Evolutionary conservation across 1,284 basidiomycete genomes (phyloP).

Genomic region (Tilletiaria anomala): DNA sequence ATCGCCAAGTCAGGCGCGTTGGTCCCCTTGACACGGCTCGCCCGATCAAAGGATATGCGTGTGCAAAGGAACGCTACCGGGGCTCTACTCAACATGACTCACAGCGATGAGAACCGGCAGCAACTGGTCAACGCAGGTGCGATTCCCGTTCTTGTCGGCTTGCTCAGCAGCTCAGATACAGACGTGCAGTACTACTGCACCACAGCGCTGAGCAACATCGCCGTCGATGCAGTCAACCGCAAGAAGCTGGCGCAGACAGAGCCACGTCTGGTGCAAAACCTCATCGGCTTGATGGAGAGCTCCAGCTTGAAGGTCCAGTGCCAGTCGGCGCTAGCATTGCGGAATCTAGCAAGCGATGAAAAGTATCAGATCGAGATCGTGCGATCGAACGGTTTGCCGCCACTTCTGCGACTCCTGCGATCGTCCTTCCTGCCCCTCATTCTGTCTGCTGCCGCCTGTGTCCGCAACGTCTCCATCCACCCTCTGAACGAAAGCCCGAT

Average conservation of each 20-base stretch:
- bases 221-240: slow-evolving; percentile 53
- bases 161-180: slow-evolving; percentile 91
- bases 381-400: slow-evolving; percentile 80
- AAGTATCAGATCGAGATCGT: slow-evolving; percentile 99
- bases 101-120: slow-evolving; percentile 88
- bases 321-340: slow-evolving; percentile 86
- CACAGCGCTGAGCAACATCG: slow-evolving; percentile 94
- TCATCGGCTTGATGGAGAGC: slow-evolving; percentile 94
- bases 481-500: slow-evolving; percentile 97
- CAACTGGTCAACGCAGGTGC: slow-evolving; percentile 97
- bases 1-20: slow-evolving; percentile 98
- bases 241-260: slow-evolving; percentile 91
- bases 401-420: slow-evolving; percentile 82
- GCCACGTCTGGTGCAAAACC: slow-evolving; percentile 82
- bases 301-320: slow-evolving; percentile 96
- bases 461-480: slow-evolving; percentile 97
- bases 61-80: slow-evolving; percentile 98
- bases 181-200: slow-evolving; percentile 99
- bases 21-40: slow-evolving; percentile 86
- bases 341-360: slow-evolving; percentile 95
- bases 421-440: slow-evolving; percentile 98
- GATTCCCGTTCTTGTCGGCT: slow-evolving; percentile 87
- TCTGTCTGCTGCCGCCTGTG: slow-evolving; percentile 93
- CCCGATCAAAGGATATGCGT: slow-evolving; percentile 96
- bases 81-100: slow-evolving; percentile 97